phyloP scores from a whole-genome alignment of 169 alveolate genomes.

The Prorocentrum cordatum region DNA sequence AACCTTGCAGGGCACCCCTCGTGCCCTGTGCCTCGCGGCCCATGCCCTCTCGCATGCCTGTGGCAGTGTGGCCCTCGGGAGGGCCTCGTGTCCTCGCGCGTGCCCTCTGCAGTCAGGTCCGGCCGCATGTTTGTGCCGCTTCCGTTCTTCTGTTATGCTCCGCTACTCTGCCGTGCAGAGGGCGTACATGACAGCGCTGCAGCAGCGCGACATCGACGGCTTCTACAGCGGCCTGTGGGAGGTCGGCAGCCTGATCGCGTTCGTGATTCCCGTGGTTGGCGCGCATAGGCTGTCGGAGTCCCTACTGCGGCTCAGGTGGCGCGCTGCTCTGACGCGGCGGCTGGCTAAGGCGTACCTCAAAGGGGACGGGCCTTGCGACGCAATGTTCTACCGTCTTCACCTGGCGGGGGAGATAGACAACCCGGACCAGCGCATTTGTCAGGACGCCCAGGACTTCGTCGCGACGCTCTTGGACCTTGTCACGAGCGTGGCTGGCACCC shows the following conservation, averaged over 20 bases:
- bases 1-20: no score
- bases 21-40: no score
- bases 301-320: constrained; percentile 10
- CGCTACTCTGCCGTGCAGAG: constrained; percentile 38
- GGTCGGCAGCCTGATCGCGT: constrained; percentile 36
- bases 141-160: no score
- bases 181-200: constrained; percentile 38
- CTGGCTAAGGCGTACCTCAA: neutral
- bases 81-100: no score
- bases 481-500: neutral
- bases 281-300: neutral
- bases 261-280: constrained; percentile 27
- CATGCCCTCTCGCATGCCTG: no score
- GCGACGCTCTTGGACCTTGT: neutral
- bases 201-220: constrained; percentile 16
- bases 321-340: constrained; percentile 22
- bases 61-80: no score
- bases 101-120: no score
- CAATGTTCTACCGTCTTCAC: neutral
- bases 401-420: constrained; percentile 66
- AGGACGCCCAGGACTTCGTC: constrained; percentile 9
- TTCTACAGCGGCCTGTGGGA: constrained; percentile 47
- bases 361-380: neutral
- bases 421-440: constrained; percentile 50
- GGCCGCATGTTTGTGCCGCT: no score